phyloP scores from a whole-genome alignment of 805 yeast species.

The Kazachstania bromeliacearum region DNA sequence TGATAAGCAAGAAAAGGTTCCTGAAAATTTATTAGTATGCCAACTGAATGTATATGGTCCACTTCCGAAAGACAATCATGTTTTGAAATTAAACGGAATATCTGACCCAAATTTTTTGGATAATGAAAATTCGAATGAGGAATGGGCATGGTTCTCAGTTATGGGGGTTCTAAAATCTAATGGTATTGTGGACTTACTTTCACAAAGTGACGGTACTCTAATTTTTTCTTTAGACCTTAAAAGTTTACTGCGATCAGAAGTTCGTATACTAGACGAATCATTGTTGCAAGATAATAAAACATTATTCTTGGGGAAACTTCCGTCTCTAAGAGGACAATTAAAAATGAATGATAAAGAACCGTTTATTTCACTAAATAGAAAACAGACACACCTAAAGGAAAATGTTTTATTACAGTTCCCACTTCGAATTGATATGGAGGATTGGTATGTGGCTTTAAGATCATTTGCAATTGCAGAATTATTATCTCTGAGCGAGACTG shows the following conservation, averaged over 20 bases:
- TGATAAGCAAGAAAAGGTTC: not conserved
- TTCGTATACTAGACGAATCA: constrained; percentile 54
- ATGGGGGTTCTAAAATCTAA: constrained; percentile 61
- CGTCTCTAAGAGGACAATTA: constrained; percentile 38
- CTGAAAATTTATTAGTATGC: constrained; percentile 42
- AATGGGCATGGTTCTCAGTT: constrained; percentile 62
- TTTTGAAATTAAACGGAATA: constrained; percentile 6
- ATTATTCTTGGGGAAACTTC: constrained; percentile 48
- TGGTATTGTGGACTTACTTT: constrained; percentile 50
- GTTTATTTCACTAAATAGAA: not conserved
- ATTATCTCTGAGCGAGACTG: constrained; percentile 20
- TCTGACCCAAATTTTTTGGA: not conserved
- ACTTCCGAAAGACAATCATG: constrained; percentile 18
- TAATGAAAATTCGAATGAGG: constrained; percentile 2
- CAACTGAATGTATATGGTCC: constrained; percentile 62
- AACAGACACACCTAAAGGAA: constrained; percentile 7
- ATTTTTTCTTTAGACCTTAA: constrained; percentile 51
- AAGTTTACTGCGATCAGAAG: constrained; percentile 46
- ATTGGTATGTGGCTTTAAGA: constrained; percentile 62
- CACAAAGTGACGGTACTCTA: constrained; percentile 55
- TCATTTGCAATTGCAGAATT: constrained; percentile 52
- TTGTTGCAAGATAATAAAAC: constrained; percentile 50
- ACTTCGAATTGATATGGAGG: constrained; percentile 59
- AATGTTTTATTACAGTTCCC: constrained; percentile 47
- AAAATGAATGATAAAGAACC: not conserved